phyloP scores from a whole-genome alignment of 2,329 filamentous ascomycete species.

The Acarospora socialis region DNA sequence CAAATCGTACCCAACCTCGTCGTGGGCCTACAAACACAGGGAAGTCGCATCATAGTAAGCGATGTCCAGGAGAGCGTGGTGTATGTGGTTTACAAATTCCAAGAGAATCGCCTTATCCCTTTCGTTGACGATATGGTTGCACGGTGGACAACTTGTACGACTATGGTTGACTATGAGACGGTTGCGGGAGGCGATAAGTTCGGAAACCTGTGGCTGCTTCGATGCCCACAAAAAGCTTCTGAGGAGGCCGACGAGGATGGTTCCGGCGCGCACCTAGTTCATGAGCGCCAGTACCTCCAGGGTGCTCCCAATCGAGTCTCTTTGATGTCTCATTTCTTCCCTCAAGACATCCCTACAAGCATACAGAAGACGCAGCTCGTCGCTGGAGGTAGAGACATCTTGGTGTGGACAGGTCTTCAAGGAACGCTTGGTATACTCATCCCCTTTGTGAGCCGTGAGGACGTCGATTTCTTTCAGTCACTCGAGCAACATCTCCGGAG shows the following conservation, averaged over 20 bases:
- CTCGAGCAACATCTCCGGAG: slow-evolving; percentile 76
- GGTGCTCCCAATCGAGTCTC: slow-evolving; percentile 74
- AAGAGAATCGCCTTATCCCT: slow-evolving; percentile 80
- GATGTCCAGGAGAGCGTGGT: slow-evolving; percentile 87
- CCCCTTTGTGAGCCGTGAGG: slow-evolving; percentile 80
- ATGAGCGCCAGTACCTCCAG: slow-evolving; percentile 79
- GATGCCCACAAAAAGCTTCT: slow-evolving; percentile 72
- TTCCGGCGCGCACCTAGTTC: slow-evolving; percentile 76
- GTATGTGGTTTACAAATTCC: slow-evolving; percentile 84
- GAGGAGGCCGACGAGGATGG: slow-evolving; percentile 86
- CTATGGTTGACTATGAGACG: slow-evolving; percentile 97
- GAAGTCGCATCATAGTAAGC: slow-evolving; percentile 77
- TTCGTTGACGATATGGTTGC: slow-evolving; percentile 84
- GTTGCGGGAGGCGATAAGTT: slow-evolving; percentile 94
- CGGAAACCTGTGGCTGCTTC: slow-evolving; percentile 85
- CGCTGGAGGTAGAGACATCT: slow-evolving; percentile 76
- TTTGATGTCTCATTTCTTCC: slow-evolving; percentile 76
- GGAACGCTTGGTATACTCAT: slow-evolving; percentile 89
- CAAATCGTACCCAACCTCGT: slow-evolving; percentile 71
- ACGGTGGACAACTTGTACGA: slow-evolving; percentile 77
- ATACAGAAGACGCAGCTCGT: slow-evolving; percentile 82
- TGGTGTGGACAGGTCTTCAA: slow-evolving; percentile 89
- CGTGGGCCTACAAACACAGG: slow-evolving; percentile 75
- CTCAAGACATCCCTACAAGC: slow-evolving; percentile 82
- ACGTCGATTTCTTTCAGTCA: slow-evolving; percentile 94